Base-by-base conservation (phyloP, 2,329 filamentous ascomycete genomes). In the Aschersonia sp. region DNA sequence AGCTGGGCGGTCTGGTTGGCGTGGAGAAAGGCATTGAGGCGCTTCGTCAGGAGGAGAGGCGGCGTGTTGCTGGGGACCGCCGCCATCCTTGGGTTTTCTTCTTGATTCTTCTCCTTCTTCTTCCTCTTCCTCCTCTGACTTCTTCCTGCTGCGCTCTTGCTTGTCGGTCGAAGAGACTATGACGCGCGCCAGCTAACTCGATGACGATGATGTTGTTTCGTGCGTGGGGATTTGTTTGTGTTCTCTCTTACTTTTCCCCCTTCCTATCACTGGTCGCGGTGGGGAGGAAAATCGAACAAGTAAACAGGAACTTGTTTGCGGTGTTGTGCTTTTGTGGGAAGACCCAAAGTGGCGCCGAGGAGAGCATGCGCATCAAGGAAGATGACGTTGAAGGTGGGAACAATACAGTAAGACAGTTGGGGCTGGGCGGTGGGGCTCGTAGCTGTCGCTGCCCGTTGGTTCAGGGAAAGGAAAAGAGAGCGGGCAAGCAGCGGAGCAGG, bases 41-140 rank as follows among this genome's bases (percentile, higher is more conserved):
- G 76, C 60, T 81, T 81, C 37, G 75, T 80, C 51, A 87, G 70
- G 64, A 87, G 70, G 49, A 79, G 69, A 30, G 76, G 75, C 39
- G 75, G 74, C 39, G 72, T 70, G 35, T 8, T 37, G 35, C 30
- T 70, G 67, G 45, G 35, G 35, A 39, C 22, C 22, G 22, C 22
- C 22, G 22, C 22, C 22, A 22, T 22, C 22, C 22, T 22, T 22
- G 22, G 22, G 40, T n/a, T 42, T 42, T 42, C 12, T n/a, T 14
- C 22, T 42, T 9, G 40, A 3, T 12, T 42, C 35, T 22, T 22
- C 22, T 22, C 4, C 22, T 22, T 22, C 22, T 12, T 42, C 35
- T 22, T 22, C 22, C 4, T 22, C 22, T 22, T 22, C 22, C 4
- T 22, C 22, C 22, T 22, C 22, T 22, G 22, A 22, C 22, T 4